Evolutionary conservation across 345 rosid genomes (phyloP), one percentile per base, ranked within the genome.

Genomic region (Salix suchowensis): DNA sequence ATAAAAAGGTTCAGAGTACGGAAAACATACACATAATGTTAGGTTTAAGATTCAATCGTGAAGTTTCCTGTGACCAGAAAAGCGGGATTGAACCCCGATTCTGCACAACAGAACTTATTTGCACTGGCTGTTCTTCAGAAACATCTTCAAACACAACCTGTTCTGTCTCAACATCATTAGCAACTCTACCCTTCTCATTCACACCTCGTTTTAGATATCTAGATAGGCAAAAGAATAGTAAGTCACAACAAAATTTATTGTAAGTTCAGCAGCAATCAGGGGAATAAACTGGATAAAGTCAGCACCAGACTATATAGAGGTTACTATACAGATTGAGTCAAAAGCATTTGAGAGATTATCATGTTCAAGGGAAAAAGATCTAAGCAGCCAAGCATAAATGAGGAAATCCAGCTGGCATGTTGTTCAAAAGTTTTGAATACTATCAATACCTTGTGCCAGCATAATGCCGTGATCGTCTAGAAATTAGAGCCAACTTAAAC

Each of bases 121-220:
- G 89, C 72, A 77, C 74, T 4, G 88, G 89, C 71, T 72, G 67
- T 71, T 88, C 92, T 70, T 85, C 91, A 77, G 90, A 88, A 85
- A 82, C 88, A 74, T 93, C 96, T 85, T 93, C 97, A 81, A 87
- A 85, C 73, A 93, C 88, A 73, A 96, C 92, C 77, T 96, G 99
- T 70, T 96, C 99, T 0, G 98, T 93, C 90, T 96, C 99, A n/a
- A 96, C 99, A 86, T 96, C 99, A 81, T 96, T 96, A 72, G 99
- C 99, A 60, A 96, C 99, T 84, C 94, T 86, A 70, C 99, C 99
- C 85, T 89, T 93, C 80, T 90, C 93, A 78, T 96, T 93, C 67
- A 96, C 97, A 40, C 99, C 99, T 26, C 98, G 97, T 80, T 91
- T 93, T 79, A 92, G 80, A 77, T 89, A 96, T 74, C 99, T 96